Percentiles rank a stretch among this genome's conserved stretches.
These are phyloP conservation scores for Flagelloscypha sp. DNA, from an alignment of 768 basidiomycete genomes.

Conservation along the genomic window DNA sequence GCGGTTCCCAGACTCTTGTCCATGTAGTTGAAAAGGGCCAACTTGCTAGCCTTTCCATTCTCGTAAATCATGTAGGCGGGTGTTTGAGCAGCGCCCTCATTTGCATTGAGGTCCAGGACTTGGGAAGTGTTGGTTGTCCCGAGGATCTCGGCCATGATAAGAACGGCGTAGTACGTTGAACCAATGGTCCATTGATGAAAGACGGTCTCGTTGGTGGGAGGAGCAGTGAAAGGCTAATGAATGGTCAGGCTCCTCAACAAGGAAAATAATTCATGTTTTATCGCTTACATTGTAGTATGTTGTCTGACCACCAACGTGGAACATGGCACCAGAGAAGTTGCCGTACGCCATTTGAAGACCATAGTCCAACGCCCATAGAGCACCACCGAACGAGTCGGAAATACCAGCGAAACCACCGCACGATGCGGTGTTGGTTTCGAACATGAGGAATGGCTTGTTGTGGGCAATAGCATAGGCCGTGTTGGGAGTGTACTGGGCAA, in stretches of 20 bases:
- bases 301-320: conserved; percentile 41
- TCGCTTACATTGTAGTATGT: conserved; percentile 56
- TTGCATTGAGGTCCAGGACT: conserved; percentile 57
- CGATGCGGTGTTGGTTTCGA: conserved; percentile 46
- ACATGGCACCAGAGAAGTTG: conserved; percentile 41
- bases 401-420: conserved; percentile 48
- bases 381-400: conserved; percentile 40
- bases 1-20: conserved; percentile 49
- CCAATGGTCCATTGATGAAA: conserved; percentile 69
- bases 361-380: conserved; percentile 45
- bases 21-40: conserved; percentile 70
- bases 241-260: no score
- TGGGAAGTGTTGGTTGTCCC: conserved; percentile 56
- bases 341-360: conserved; percentile 39
- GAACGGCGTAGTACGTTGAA: conserved; percentile 62
- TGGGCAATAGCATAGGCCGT: conserved; percentile 22
- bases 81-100: conserved; percentile 40
- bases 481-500: conserved; percentile 28
- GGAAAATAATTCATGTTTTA: no score
- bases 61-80: conserved; percentile 75
- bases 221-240: conserved; percentile 53
- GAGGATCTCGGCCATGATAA: conserved; percentile 63
- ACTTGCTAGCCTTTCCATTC: conserved; percentile 47
- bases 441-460: conserved; percentile 38
- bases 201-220: conserved; percentile 44